Conservation (phyloP, 495 filamentous ascomycete species). For the Mycothermus thermophilus region DNA sequence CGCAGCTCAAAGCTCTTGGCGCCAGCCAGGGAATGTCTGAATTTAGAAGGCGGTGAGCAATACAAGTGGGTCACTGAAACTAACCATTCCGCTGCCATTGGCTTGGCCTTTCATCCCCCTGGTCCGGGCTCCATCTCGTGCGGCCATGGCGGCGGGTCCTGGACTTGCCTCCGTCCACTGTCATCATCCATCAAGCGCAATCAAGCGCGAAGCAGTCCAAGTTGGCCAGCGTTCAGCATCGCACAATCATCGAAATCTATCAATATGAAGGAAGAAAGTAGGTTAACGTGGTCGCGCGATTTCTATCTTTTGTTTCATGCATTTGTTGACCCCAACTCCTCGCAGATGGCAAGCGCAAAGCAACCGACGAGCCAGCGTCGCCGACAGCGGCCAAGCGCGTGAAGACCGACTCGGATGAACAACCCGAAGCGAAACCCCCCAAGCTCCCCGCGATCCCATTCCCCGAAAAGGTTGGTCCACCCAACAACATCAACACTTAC, state of each 20-base stretch:
- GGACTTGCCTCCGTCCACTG: no score
- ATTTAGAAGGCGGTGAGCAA: no score
- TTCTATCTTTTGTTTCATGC: not conserved
- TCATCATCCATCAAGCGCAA: constrained; percentile 1
- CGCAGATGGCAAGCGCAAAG: constrained; percentile 63
- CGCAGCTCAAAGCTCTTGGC: no score
- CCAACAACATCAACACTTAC: no score
- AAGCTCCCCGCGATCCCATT: constrained; percentile 52
- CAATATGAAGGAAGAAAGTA: constrained; percentile 38
- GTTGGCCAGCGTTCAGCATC: constrained; percentile 1
- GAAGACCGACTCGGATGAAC: constrained; percentile 41
- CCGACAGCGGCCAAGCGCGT: constrained; percentile 49
- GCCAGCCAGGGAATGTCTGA: no score
- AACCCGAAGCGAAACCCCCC: constrained; percentile 33
- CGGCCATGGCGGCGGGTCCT: no score
- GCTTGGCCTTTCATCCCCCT: no score
- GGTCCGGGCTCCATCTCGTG: no score
- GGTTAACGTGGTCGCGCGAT: constrained; percentile 2
- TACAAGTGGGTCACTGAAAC: no score
- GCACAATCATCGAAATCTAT: constrained; percentile 4
- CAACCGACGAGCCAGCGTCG: constrained; percentile 52
- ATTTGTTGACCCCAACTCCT: not conserved
- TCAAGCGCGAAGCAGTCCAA: constrained; percentile 3
- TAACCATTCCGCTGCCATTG: no score
- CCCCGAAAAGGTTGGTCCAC: constrained; percentile 57